Base-by-base conservation (phyloP, 2,329 filamentous ascomycete species). In the Botryotinia globosa region DNA sequence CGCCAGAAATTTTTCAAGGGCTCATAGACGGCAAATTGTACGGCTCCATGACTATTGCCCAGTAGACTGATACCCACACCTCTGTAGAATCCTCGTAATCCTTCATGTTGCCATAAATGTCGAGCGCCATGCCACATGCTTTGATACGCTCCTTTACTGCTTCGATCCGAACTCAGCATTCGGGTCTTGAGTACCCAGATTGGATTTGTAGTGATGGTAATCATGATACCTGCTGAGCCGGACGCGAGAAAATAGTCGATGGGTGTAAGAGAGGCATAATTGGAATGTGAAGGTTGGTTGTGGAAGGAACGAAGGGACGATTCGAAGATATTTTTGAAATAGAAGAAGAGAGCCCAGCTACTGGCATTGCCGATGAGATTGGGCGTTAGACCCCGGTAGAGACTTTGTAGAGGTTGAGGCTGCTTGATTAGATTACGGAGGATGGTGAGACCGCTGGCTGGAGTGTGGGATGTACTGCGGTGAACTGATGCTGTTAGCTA, bases 101-200 rank as follows among this genome's bases (percentile, higher is more conserved):
- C 96, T 80, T 98, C 94, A 4, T 86, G 86, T 29, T 82, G 83
- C 78, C 90, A 87, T 32, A 99, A 88, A 62, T 89, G 87, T 54
- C 81, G 82, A 3, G 90, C 87, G 42, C 96, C 96, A 66, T 90
- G 87, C 76, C 86, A 83, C 85, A 98, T 93, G 76, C 89, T 91
- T 25, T 88, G 87, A 82, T 99, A 99, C 1, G 95, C 96, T 22
- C 94, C 94, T 2, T 87, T 88, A 9, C 89, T 87, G 71, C 88
- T 85, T 67, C 89, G 88, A 76, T 96, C 93, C 6, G 93, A 94
- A 44, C 94, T 94, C 37, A 98, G 86, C 94, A 99, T 98, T 75
- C 96, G 92, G 14, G 95, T 98, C 85, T 98, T 98, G 81, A 99
- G 90, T 4, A 99, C 96, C 96, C 96, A 99, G 78, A 99, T 91